Percentiles rank a stretch among this genome's conserved stretches.
These are phyloP conservation scores for Tephrocybe sp. DNA, from an alignment of 768 basidiomycete species.

Conservation along the genomic window DNA sequence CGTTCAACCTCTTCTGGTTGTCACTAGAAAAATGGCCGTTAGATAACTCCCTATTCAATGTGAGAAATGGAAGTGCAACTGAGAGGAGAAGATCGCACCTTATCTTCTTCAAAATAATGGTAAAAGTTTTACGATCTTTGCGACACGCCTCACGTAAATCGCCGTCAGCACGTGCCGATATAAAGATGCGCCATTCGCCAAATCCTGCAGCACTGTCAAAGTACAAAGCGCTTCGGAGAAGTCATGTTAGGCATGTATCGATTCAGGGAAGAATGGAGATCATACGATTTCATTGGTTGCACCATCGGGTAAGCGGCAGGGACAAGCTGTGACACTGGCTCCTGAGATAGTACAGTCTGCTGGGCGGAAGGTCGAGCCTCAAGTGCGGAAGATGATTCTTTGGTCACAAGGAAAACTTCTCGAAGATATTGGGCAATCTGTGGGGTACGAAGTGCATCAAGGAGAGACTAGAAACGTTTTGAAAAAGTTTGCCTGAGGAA, in stretches of 20 bases:
- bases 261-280: slow-evolving; percentile 9
- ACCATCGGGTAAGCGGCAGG: slow-evolving; percentile 40
- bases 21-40: slow-evolving; percentile 19
- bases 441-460: slow-evolving; percentile 13
- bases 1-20: slow-evolving; percentile 14
- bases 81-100: slow-evolving; percentile 35
- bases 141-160: slow-evolving; percentile 46
- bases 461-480: slow-evolving; percentile 16
- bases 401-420: slow-evolving; percentile 13
- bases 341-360: neutral
- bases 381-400: neutral
- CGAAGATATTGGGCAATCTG: slow-evolving; percentile 14
- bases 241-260: neutral
- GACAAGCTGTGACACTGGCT: neutral
- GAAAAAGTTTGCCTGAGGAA: neutral
- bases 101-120: slow-evolving; percentile 65
- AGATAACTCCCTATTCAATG: slow-evolving; percentile 56
- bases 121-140: slow-evolving; percentile 43
- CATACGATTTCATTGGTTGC: slow-evolving; percentile 56
- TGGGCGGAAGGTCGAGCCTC: neutral
- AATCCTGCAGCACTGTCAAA: slow-evolving; percentile 59
- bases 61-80: neutral
- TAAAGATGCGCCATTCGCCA: slow-evolving; percentile 61
- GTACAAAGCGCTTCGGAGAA: slow-evolving; percentile 40
- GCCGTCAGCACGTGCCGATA: slow-evolving; percentile 46